Conservation (phyloP, 2,329 filamentous ascomycete species). For the Apiospora arundinis region DNA sequence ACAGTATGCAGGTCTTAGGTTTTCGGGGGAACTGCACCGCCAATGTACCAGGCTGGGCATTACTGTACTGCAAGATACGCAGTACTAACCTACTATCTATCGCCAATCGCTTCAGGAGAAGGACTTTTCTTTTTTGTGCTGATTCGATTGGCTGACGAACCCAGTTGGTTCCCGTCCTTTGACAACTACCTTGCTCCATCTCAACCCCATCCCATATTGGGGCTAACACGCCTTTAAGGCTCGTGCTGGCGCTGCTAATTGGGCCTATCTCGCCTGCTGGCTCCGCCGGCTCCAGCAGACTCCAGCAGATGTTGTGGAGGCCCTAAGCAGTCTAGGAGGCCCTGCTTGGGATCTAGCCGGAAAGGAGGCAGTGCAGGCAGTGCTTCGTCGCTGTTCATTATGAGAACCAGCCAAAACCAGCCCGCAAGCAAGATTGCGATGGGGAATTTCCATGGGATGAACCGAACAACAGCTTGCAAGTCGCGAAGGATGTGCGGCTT, state of each 20-base stretch:
- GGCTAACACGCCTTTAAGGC: neutral
- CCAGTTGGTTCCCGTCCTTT: constrained; percentile 7
- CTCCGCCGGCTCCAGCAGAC: neutral
- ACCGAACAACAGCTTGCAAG: neutral
- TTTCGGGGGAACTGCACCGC: neutral
- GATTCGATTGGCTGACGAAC: neutral
- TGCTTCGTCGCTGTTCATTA: neutral
- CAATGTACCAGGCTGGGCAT: neutral
- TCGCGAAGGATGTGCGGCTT: neutral
- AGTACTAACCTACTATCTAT: too few relatives aligned
- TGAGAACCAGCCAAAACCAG: neutral
- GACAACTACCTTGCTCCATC: constrained; percentile 12
- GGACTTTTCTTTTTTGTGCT: neutral
- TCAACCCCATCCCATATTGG: constrained; percentile 18
- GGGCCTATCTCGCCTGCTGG: constrained; percentile 7
- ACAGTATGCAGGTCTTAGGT: too few relatives aligned
- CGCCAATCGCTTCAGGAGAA: neutral
- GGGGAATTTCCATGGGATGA: neutral
- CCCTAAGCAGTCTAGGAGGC: neutral
- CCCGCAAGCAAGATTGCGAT: neutral
- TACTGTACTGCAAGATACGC: neutral
- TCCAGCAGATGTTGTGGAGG: neutral
- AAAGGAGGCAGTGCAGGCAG: neutral
- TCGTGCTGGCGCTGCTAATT: constrained; percentile 10
- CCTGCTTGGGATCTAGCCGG: constrained; percentile 1